Percentiles rank a stretch among this genome's conserved stretches.
These are phyloP conservation scores for Puccinia triticina DNA, from an alignment of 1,284 basidiomycete genomes.

Conservation along the genomic window DNA sequence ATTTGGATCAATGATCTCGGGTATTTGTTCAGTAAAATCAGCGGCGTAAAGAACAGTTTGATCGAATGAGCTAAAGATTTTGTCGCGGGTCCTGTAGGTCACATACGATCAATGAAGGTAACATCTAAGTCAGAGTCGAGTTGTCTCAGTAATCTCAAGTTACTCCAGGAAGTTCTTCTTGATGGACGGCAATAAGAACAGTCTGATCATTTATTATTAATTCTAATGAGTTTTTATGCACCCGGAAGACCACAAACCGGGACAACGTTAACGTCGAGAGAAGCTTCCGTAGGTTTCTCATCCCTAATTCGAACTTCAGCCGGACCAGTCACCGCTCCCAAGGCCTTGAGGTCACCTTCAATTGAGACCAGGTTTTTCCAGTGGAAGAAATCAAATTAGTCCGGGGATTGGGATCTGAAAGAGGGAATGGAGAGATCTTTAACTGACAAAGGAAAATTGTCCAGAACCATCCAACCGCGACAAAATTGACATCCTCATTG, in stretches of 20 bases:
- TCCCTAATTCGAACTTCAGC: constrained; percentile 65
- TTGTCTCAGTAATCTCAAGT: no score
- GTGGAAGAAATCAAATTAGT: neutral
- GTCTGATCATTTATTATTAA: neutral
- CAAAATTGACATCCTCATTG: constrained; percentile 26
- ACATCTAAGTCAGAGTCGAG: neutral
- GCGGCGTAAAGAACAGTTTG: constrained; percentile 59
- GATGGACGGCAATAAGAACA: neutral
- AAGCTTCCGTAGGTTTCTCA: constrained; percentile 64
- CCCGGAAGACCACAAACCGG: constrained; percentile 63
- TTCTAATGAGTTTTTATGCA: constrained; percentile 53
- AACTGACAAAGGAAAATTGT: constrained; percentile 37
- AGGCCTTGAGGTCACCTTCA: constrained; percentile 60
- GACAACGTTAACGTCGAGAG: constrained; percentile 64
- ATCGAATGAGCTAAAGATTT: constrained; percentile 61
- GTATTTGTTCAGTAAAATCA: constrained; percentile 63
- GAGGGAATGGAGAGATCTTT: neutral
- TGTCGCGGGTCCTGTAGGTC: constrained; percentile 60
- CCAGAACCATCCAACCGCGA: constrained; percentile 40
- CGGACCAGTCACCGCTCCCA: constrained; percentile 64
- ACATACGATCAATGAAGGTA: neutral
- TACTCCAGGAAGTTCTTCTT: no score
- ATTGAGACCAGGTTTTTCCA: neutral
- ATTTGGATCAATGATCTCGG: constrained; percentile 68
- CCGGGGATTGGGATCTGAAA: neutral